These are phyloP conservation scores for Akanthomyces uredinophilus DNA, from an alignment of 2,329 filamentous ascomycete genomes.

Conservation along the genomic window DNA sequence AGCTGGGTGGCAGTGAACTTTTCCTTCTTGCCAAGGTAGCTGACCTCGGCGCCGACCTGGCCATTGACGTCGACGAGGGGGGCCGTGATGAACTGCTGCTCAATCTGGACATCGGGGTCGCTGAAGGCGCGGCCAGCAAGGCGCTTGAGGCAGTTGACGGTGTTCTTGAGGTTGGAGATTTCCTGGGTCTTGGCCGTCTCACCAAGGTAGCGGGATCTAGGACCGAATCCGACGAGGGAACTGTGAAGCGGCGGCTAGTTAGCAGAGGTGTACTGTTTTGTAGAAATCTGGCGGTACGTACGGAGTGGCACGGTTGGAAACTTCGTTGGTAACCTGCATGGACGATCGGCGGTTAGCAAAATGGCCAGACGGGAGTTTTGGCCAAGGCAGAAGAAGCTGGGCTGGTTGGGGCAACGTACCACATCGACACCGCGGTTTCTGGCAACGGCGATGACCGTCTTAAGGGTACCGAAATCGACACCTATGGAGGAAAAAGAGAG, in stretches of 20 bases:
- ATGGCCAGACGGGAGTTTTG: background rate
- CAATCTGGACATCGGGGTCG: slow-evolving; percentile 88
- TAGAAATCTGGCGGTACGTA: slow-evolving; percentile 49
- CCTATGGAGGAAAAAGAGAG: slow-evolving; percentile 41
- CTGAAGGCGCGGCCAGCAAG: slow-evolving; percentile 79
- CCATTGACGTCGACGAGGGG: slow-evolving; percentile 85
- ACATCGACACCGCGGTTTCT: slow-evolving; percentile 99
- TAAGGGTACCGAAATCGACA: slow-evolving; percentile 92
- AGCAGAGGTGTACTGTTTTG: background rate
- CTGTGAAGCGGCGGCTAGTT: slow-evolving; percentile 39
- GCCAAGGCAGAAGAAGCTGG: slow-evolving; percentile 1
- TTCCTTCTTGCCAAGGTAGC: slow-evolving; percentile 90
- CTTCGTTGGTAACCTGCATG: slow-evolving; percentile 89
- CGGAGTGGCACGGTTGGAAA: slow-evolving; percentile 97
- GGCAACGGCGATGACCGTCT: slow-evolving; percentile 95
- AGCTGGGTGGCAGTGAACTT: slow-evolving; percentile 93
- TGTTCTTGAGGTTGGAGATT: slow-evolving; percentile 99
- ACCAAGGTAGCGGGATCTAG: slow-evolving; percentile 89
- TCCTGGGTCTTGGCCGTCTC: slow-evolving; percentile 98
- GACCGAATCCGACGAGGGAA: slow-evolving; percentile 89
- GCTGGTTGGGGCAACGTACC: slow-evolving; percentile 55
- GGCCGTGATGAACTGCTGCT: slow-evolving; percentile 86
- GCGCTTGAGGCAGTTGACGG: slow-evolving; percentile 86
- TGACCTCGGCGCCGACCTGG: slow-evolving; percentile 90
- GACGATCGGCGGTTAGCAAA: background rate